phyloP scores from a whole-genome alignment of 306 rosid genomes.

The Cicer judaicum region DNA sequence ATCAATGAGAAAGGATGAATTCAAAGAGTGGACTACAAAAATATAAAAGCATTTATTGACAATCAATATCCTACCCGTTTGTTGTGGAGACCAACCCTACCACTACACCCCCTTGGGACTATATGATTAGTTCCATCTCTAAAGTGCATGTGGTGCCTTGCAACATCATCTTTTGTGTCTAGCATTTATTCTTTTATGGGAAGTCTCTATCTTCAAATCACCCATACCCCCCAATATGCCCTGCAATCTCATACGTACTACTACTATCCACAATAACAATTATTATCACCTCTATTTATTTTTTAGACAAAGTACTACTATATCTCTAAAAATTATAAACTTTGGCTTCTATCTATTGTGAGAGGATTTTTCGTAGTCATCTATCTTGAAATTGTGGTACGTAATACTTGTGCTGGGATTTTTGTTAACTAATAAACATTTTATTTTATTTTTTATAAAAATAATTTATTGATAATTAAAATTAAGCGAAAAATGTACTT shows the following conservation, averaged over 20 bases:
- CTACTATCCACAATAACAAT: slow-evolving; percentile 2
- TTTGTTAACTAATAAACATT: no score
- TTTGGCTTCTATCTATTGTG: no score
- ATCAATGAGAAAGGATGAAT: slow-evolving; percentile 34
- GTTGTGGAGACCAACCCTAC: slow-evolving; percentile 70
- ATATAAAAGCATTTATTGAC: slow-evolving; percentile 65
- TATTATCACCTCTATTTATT: background rate
- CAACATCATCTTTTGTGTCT: slow-evolving; percentile 51
- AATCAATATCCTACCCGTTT: slow-evolving; percentile 70
- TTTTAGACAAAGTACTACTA: background rate
- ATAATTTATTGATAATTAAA: no score
- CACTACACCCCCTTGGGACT: slow-evolving; percentile 56
- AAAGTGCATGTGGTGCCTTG: slow-evolving; percentile 39
- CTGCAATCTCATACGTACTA: slow-evolving; percentile 40
- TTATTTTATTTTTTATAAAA: no score
- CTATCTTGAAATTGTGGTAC: no score
- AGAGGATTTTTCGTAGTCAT: no score
- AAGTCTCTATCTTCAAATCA: slow-evolving; percentile 50
- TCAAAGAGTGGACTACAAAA: slow-evolving; percentile 41
- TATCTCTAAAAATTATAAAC: no score
- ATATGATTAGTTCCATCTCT: slow-evolving; percentile 41
- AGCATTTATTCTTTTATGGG: slow-evolving; percentile 61
- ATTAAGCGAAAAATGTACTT: no score
- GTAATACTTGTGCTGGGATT: no score
- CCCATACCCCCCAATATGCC: slow-evolving; percentile 56